Base-by-base conservation (phyloP, 257 asterid genomes). In the Forsythia suspensa region DNA sequence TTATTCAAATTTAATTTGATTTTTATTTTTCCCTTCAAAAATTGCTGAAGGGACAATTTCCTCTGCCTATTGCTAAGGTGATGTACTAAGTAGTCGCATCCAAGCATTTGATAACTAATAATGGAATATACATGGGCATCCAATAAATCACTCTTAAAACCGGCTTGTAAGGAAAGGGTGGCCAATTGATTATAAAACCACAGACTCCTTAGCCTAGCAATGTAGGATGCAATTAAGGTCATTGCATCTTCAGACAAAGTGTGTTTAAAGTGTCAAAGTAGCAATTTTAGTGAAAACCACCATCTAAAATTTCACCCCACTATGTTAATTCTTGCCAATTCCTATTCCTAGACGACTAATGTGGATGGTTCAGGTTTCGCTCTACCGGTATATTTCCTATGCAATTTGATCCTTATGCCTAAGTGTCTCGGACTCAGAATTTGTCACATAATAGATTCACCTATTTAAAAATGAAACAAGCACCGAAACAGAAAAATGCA, bases 391-490 rank as follows among this genome's bases (percentile, higher is more conserved):
- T 80, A 74, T 55, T 75, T 68, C 75, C 29, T 66, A 21, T 75
- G 75, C 70, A 71, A 66, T 70, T 29, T 7, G 12, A 51, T 73
- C 39, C 68, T 73, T 13, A 73, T 48, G 7, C 52, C 71, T 1
- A 73, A 51, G 72, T 59, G 46, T 46, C 77, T 39, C 21, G 34
- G 69, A 61, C 37, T 61, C 16, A 61, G 5, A 61, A 21, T 61
- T 6, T 61, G 69, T 29, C 73, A 72, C 71, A 13, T 76, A 82
- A 18, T 57, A 18, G 21, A 18, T 57, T 57, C 66, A 57, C 66
- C 9, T 7, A n/a, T 72, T 15, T 46, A 76, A 76, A 20, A 74
- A 76, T 21, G 78, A 72, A 77, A 36, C 71, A 81, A 65, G 15
- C 20, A 44, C 42, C 10, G 6, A 12, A 21, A 34, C 18, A 61